Percentiles rank a stretch among this genome's conserved stretches.
These are phyloP conservation scores for Helicostylum pulchrum DNA, from an alignment of 192 early-diverging fungal genomes.

Conservation along the genomic window DNA sequence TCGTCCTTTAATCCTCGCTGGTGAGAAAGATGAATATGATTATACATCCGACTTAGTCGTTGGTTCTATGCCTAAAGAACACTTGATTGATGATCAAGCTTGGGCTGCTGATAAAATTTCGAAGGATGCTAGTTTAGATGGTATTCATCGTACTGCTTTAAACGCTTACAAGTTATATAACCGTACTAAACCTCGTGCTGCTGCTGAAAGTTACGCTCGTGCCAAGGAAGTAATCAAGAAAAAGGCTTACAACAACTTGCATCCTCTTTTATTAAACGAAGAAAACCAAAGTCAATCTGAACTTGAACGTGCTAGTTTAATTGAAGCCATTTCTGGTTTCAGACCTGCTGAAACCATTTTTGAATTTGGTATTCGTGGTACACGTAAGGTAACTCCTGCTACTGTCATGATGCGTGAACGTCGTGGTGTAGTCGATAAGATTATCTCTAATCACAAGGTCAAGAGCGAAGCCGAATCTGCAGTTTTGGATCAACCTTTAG, in stretches of 20 bases:
- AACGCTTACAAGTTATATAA: conserved; percentile 88
- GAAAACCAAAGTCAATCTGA: conserved; percentile 39
- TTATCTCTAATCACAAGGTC: conserved; percentile 33
- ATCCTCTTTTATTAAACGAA: conserved; percentile 59
- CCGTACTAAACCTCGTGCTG: conserved; percentile 77
- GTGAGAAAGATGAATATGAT: conserved; percentile 37
- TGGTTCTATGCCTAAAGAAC: conserved; percentile 70
- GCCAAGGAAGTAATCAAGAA: conserved; percentile 78
- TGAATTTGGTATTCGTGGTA: conserved; percentile 85
- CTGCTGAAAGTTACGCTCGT: conserved; percentile 81
- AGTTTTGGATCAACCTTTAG: conserved; percentile 2
- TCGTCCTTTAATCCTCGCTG: conserved; percentile 56
- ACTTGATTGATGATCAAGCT: conserved; percentile 70
- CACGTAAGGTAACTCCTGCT: conserved; percentile 66
- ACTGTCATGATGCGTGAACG: conserved; percentile 67
- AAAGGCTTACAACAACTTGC: conserved; percentile 64
- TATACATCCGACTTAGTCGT: conserved; percentile 80
- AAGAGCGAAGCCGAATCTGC: conserved; percentile 10
- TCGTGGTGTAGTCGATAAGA: conserved; percentile 45
- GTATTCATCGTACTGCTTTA: conserved; percentile 58
- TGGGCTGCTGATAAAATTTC: conserved; percentile 63
- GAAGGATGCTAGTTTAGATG: conserved; percentile 61
- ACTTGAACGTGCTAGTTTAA: conserved; percentile 62
- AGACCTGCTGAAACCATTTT: conserved; percentile 92
- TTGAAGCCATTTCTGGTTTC: conserved; percentile 75